A percentile compares a stretch with the other conserved stretches of the same genome.
These are phyloP conservation scores for Verticillium tricorpus DNA, from an alignment of 2,329 filamentous ascomycete species.

Conservation along the genomic window DNA sequence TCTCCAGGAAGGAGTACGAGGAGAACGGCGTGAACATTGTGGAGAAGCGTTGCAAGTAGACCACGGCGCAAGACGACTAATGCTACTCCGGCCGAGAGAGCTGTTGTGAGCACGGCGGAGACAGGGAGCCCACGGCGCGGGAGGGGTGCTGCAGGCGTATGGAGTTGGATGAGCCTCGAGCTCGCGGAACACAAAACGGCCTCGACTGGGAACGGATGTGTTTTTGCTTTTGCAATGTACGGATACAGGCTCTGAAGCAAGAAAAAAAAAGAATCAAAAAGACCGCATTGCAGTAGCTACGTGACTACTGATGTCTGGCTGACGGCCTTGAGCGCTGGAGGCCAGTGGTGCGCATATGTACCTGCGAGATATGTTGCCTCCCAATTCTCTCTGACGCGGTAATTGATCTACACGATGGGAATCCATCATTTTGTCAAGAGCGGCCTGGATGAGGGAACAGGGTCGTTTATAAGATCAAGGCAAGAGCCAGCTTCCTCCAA, in stretches of 20 bases:
- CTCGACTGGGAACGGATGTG: background rate
- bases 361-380: too few species aligned
- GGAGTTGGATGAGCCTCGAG: conserved; percentile 1
- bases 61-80: background rate
- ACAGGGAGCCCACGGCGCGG: background rate
- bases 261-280: background rate
- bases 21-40: conserved; percentile 89
- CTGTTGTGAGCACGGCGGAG: background rate
- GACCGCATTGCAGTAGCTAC: background rate
- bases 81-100: background rate
- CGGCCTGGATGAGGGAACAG: too few species aligned
- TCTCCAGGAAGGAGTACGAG: conserved; percentile 94
- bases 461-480: too few species aligned
- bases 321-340: too few species aligned
- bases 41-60: conserved; percentile 90
- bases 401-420: too few species aligned
- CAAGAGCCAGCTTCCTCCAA: too few species aligned
- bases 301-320: background rate
- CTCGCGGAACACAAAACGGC: background rate
- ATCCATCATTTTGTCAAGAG: too few species aligned
- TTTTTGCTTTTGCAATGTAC: background rate
- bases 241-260: background rate
- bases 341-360: too few species aligned
- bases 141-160: conserved; percentile 3
- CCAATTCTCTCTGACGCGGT: too few species aligned